Evolutionary conservation across 805 yeast genomes (phyloP), one percentile per base, ranked within the genome.

Genomic region (Candida anglica): DNA sequence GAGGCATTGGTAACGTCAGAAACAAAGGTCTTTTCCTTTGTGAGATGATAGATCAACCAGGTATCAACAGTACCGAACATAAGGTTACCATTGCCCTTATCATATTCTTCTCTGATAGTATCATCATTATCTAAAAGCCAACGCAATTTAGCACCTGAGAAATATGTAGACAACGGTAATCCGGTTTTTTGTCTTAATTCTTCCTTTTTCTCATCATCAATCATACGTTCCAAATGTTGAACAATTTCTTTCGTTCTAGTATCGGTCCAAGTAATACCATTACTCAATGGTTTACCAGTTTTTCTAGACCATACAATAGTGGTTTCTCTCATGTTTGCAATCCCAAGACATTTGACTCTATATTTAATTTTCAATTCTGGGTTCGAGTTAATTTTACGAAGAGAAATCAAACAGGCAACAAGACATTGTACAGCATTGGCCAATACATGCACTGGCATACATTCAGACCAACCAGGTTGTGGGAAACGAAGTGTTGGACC

Each of bases 241-340:
- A 87, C 88, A 31, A 85, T 72, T 14, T 70, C 77, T 7, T 84
- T 63, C 26, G 95, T 91, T 53, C 98, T 75, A 26, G 95, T 85
- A 63, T 89, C 98, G 42, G 91, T 86, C 98, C 98, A 89, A 23
- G 89, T 95, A 56, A 89, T 86, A 51, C 96, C 97, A 55, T 85
- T 81, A 53, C 81, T 74, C 36, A 87, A 73, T 3, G 96, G 94
- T 44, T 67, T 64, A 26, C 96, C 96, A 2, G 96, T 87, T 34
- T 68, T 68, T 44, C 79, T 73, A 37, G 87, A 81, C 96, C 96
- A 89, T 31, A 89, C 79, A 34, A 83, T 72, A 19, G 95, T 82
- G 27, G 98, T 89, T 63, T 89, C 98, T 55, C 98, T 77, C 93
- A 91, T 94, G 62, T 88, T 91, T 33, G 97, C 93, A 46, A 89